Conservation (phyloP, 495 filamentous ascomycete genomes). For the Poronia punctata region DNA sequence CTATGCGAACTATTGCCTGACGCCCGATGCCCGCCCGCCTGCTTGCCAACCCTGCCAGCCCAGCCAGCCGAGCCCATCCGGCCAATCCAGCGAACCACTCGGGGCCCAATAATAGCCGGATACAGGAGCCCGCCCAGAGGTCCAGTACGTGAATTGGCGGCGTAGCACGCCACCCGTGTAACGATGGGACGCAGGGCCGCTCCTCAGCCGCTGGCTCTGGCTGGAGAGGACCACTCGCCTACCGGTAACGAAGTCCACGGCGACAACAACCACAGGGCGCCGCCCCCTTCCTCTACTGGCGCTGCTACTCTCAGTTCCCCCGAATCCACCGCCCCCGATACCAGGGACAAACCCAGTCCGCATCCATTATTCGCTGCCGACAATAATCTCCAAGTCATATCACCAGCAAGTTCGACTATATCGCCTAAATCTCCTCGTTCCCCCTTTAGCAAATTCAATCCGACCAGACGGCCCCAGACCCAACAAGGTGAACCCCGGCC, state of each 20-base stretch:
- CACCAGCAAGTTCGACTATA: slow-evolving; percentile 27
- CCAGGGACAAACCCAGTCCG: slow-evolving; percentile 19
- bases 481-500: slow-evolving; percentile 19
- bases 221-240: slow-evolving; percentile 25
- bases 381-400: slow-evolving; percentile 28
- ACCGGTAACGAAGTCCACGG: slow-evolving; percentile 25
- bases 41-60: too few relatives aligned
- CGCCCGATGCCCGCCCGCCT: too few relatives aligned
- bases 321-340: slow-evolving; percentile 13
- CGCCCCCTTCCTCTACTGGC: slow-evolving; percentile 5
- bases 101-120: slow-evolving; percentile 9
- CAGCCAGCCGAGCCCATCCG: too few relatives aligned
- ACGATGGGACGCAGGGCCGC: slow-evolving; percentile 48
- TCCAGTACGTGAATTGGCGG: slow-evolving; percentile 8
- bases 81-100: slow-evolving; percentile 4
- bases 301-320: slow-evolving; percentile 14
- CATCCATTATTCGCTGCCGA: slow-evolving; percentile 19
- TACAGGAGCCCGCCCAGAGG: slow-evolving; percentile 2
- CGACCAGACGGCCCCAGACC: slow-evolving; percentile 14
- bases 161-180: slow-evolving; percentile 12
- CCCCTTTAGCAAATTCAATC: slow-evolving; percentile 39
- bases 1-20: too few relatives aligned
- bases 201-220: slow-evolving; percentile 46
- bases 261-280: slow-evolving; percentile 10
- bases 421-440: slow-evolving; percentile 49